phyloP scores from a whole-genome alignment of 495 filamentous ascomycete species.

The Annulohypoxylon maeteangense region DNA sequence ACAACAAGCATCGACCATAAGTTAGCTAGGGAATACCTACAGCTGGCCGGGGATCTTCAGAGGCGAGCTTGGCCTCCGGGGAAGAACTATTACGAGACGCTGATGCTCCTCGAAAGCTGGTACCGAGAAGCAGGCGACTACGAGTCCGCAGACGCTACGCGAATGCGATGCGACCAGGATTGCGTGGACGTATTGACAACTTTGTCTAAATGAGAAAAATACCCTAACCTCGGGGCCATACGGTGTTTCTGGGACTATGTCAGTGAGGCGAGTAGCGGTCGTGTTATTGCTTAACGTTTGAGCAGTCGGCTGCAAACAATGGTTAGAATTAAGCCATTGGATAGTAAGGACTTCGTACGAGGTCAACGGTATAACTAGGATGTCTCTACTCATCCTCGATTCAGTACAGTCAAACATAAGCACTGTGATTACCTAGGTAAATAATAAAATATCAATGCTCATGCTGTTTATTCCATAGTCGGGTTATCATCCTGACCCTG shows the following conservation, averaged over 20 bases:
- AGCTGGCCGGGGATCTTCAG: conserved; percentile 42
- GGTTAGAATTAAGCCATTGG: conserved; percentile 2
- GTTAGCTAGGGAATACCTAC: conserved; percentile 42
- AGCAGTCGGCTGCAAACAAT: conserved; percentile 2
- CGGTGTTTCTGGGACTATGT: conserved; percentile 14
- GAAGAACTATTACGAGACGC: conserved; percentile 47
- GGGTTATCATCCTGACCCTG: background rate
- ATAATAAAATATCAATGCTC: background rate
- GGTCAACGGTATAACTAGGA: background rate
- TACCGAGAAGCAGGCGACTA: conserved; percentile 43
- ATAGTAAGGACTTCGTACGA: background rate
- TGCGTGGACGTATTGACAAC: conserved; percentile 25
- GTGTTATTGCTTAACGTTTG: background rate
- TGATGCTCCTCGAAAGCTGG: conserved; percentile 44
- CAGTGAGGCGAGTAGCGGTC: background rate
- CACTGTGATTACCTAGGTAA: background rate
- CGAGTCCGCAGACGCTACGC: conserved; percentile 31
- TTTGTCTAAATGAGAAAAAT: conserved; percentile 23
- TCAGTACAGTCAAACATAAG: background rate
- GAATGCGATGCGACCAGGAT: conserved; percentile 25
- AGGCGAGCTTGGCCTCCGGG: conserved; percentile 42
- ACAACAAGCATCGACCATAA: conserved; percentile 36
- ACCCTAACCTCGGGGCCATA: conserved; percentile 15
- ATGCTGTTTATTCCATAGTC: background rate
- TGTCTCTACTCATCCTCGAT: conserved; percentile 5